phyloP scores from a whole-genome alignment of 177 flowering plant genomes.

The Vitis hybrid region DNA sequence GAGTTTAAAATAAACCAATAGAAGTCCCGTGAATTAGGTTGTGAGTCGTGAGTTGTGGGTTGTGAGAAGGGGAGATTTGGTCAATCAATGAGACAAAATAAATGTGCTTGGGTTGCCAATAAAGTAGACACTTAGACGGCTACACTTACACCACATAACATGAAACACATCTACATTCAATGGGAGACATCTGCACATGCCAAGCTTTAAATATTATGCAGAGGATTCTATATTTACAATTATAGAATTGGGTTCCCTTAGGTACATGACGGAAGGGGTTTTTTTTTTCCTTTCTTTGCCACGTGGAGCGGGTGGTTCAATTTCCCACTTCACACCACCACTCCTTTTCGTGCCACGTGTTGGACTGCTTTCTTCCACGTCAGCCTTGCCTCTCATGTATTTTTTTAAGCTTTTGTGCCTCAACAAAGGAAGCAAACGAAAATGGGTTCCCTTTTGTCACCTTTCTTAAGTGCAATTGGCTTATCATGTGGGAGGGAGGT shows the following conservation, averaged over 20 bases:
- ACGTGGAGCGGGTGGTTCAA: too few relatives aligned
- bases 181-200: constrained; percentile 43
- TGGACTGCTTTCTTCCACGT: too few relatives aligned
- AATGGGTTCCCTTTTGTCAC: background rate
- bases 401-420: too few relatives aligned
- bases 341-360: too few relatives aligned
- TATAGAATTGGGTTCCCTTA: too few relatives aligned
- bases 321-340: too few relatives aligned
- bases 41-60: background rate
- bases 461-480: background rate
- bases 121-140: constrained; percentile 42
- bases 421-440: background rate
- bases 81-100: constrained; percentile 42
- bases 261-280: too few relatives aligned
- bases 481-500: background rate
- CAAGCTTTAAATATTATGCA: constrained; percentile 10
- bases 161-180: constrained; percentile 26
- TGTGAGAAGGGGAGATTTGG: constrained; percentile 19
- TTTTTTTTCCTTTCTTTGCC: too few relatives aligned
- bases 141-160: constrained; percentile 34
- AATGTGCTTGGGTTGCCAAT: constrained; percentile 21
- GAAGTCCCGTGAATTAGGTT: constrained; percentile 35
- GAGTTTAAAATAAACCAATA: constrained; percentile 9
- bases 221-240: background rate
- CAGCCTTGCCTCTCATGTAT: too few relatives aligned